phyloP scores from a whole-genome alignment of 1,284 basidiomycete species.

The Neonothopanus nambi region DNA sequence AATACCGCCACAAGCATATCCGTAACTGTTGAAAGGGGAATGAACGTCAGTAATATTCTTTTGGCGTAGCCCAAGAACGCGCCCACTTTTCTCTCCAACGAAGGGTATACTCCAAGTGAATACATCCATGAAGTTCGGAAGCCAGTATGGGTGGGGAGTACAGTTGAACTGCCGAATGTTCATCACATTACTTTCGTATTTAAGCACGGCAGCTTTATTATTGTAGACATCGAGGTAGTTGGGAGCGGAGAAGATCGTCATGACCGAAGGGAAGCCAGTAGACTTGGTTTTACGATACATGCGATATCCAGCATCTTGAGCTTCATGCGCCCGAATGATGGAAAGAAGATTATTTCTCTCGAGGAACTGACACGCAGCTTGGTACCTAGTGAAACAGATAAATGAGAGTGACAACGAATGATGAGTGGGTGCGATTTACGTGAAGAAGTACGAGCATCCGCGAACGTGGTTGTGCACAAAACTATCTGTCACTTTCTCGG shows the following conservation, averaged over 20 bases:
- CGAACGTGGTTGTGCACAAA: slow-evolving; percentile 94
- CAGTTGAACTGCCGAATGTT: slow-evolving; percentile 96
- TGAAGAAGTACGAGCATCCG: slow-evolving; percentile 97
- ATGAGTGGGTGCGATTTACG: slow-evolving; percentile 48
- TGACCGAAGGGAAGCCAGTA: slow-evolving; percentile 90
- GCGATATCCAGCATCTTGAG: slow-evolving; percentile 91
- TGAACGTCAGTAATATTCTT: slow-evolving; percentile 5
- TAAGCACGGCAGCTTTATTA: slow-evolving; percentile 95
- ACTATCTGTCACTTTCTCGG: slow-evolving; percentile 83
- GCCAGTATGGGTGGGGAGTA: slow-evolving; percentile 93
- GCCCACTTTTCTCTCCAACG: slow-evolving; percentile 91
- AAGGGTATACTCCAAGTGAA: slow-evolving; percentile 92
- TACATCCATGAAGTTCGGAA: slow-evolving; percentile 94
- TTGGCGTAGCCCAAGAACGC: background rate
- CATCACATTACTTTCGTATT: slow-evolving; percentile 97
- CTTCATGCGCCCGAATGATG: slow-evolving; percentile 93
- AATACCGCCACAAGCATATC: slow-evolving; percentile 96
- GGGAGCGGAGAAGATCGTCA: slow-evolving; percentile 96
- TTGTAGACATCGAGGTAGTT: slow-evolving; percentile 97
- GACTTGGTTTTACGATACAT: slow-evolving; percentile 98
- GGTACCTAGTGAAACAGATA: slow-evolving; percentile 57
- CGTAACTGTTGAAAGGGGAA: slow-evolving; percentile 56
- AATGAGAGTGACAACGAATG: slow-evolving; percentile 8
- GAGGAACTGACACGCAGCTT: slow-evolving; percentile 91
- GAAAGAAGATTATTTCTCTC: slow-evolving; percentile 94